phyloP scores from a whole-genome alignment of 192 early-diverging fungal species.

The Funneliformis geosporum region DNA sequence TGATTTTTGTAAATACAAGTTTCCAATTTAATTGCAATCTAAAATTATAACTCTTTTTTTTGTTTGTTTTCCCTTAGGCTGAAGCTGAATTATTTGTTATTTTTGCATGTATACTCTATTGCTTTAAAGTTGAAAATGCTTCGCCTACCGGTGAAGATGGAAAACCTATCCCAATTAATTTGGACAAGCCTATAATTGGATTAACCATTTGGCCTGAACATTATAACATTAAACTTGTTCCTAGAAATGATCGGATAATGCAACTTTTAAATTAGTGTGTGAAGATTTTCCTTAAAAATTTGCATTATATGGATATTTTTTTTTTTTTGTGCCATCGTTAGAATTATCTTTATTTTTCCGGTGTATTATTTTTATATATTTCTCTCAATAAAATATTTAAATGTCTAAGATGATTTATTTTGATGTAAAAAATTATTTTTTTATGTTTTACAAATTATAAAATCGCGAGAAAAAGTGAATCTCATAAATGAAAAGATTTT shows the following conservation, averaged over 20 bases:
- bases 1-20: neutral
- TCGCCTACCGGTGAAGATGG: too few relatives aligned
- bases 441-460: too few relatives aligned
- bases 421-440: too few relatives aligned
- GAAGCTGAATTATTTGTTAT: neutral
- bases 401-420: too few relatives aligned
- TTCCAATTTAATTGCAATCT: neutral
- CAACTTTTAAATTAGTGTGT: neutral
- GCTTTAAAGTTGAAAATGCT: neutral
- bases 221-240: neutral
- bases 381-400: too few relatives aligned
- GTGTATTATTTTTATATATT: too few relatives aligned
- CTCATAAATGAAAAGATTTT: too few relatives aligned
- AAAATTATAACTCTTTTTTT: neutral
- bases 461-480: too few relatives aligned
- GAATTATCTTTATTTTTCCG: too few relatives aligned
- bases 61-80: neutral
- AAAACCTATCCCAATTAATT: neutral
- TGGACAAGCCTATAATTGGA: neutral
- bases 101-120: neutral
- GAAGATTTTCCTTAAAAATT: too few relatives aligned
- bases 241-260: neutral
- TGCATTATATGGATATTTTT: too few relatives aligned
- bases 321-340: too few relatives aligned
- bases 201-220: neutral